Conservation (phyloP, 2,329 filamentous ascomycete genomes). For the Knufia petricola region DNA sequence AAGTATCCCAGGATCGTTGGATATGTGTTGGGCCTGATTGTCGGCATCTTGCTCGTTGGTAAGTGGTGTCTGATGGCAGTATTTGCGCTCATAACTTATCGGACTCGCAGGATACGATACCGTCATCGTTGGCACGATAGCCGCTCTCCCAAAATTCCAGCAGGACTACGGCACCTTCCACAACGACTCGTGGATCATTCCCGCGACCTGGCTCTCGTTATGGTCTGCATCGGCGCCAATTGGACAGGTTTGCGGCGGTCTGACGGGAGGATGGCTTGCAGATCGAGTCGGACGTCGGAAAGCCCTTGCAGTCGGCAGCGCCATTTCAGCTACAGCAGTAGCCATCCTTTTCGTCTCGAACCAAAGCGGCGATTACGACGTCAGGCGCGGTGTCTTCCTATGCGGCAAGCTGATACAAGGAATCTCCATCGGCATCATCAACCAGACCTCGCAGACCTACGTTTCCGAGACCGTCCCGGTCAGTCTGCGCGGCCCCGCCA, state of each 20-base stretch:
- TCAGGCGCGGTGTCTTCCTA: conserved; percentile 34
- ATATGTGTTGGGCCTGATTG: conserved; percentile 12
- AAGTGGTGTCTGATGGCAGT: no score
- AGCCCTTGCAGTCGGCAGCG: conserved; percentile 29
- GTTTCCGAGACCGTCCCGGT: conserved; percentile 42
- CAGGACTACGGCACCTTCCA: conserved; percentile 8
- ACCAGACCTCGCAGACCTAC: conserved; percentile 39
- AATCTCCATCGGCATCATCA: conserved; percentile 37
- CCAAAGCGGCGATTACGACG: conserved; percentile 21
- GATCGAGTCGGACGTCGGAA: conserved; percentile 33
- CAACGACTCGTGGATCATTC: conserved; percentile 26
- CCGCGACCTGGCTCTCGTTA: conserved; percentile 37
- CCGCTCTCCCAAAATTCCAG: conserved; percentile 25
- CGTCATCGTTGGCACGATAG: conserved; percentile 26
- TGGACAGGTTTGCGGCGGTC: conserved; percentile 31
- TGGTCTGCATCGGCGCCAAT: conserved; percentile 36
- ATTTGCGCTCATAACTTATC: no score
- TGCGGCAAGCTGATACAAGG: conserved; percentile 40
- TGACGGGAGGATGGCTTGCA: conserved; percentile 32
- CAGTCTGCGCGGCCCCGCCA: conserved; percentile 37
- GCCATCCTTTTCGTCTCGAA: conserved; percentile 29
- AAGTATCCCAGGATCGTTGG: conserved; percentile 15
- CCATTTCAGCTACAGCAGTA: conserved; percentile 31
- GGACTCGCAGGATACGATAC: conserved; percentile 22
- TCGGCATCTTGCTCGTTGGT: conserved; percentile 26